Conservation (phyloP, 176 grass and related monocot genomes). For the Raddia guianensis region DNA sequence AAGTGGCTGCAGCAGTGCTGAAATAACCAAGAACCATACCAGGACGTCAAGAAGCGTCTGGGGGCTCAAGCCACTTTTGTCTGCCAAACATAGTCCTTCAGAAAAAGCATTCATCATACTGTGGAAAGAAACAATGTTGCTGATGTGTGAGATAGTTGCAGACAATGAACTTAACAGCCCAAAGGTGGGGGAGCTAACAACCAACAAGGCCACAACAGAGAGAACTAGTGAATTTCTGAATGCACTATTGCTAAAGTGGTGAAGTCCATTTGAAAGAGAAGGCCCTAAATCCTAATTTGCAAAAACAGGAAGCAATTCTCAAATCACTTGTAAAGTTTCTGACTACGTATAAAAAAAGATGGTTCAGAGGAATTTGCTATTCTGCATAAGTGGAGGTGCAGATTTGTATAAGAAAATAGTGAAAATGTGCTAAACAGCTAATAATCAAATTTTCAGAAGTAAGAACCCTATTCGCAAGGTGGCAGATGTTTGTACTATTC, state of each 20-base stretch:
- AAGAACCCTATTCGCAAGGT: neutral
- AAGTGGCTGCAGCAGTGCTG: neutral
- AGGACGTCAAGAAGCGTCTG: constrained; percentile 82
- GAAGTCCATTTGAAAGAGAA: neutral
- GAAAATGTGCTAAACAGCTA: neutral
- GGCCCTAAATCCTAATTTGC: neutral
- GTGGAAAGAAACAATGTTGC: constrained; percentile 23
- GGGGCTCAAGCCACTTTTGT: constrained; percentile 75
- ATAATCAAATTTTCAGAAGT: neutral
- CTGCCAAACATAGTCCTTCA: constrained; percentile 85
- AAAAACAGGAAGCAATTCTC: neutral
- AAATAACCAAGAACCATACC: constrained; percentile 47
- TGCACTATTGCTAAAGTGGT: neutral
- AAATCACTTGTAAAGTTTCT: neutral
- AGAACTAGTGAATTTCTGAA: neutral
- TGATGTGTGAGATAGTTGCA: neutral
- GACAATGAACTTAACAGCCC: neutral
- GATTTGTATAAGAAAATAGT: neutral
- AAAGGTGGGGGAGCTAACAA: constrained; percentile 11
- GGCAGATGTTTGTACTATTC: neutral
- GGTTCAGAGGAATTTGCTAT: neutral
- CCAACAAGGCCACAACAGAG: neutral
- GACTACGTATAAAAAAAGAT: neutral
- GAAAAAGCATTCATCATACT: constrained; percentile 97
- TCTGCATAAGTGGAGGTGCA: constrained; percentile 1